phyloP scores from a whole-genome alignment of 805 yeast genomes.

The Candida cerambycidarum region DNA sequence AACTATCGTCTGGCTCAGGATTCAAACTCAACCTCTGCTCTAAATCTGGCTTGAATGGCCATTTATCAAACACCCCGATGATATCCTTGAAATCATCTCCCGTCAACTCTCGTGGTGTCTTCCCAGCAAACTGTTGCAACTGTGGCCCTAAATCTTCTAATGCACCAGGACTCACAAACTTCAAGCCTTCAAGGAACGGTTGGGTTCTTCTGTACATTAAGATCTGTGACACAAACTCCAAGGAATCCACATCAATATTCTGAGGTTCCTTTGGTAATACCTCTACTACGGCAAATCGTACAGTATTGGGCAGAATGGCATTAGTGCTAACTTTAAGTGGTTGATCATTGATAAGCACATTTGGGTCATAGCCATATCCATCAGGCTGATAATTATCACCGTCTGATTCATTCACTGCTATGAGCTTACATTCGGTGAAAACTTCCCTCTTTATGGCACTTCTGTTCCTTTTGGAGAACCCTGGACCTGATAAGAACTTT shows the following conservation, averaged over 20 bases:
- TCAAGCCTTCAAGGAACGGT: conserved; percentile 44
- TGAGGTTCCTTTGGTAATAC: conserved; percentile 42
- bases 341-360: conserved; percentile 34
- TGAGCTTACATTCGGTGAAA: conserved; percentile 55
- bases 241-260: conserved; percentile 45
- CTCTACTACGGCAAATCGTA: conserved; percentile 56
- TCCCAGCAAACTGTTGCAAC: conserved; percentile 35
- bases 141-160: conserved; percentile 44
- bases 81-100: conserved; percentile 55
- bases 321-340: conserved; percentile 31
- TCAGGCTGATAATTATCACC: conserved; percentile 21
- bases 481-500: conserved; percentile 57
- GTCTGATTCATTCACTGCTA: conserved; percentile 45
- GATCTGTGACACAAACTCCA: conserved; percentile 68
- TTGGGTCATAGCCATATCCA: conserved; percentile 38
- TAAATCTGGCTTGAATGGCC: conserved; percentile 82
- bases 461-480: conserved; percentile 54
- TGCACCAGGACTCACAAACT: conserved; percentile 81
- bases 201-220: conserved; percentile 46
- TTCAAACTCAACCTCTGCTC: conserved; percentile 19
- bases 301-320: conserved; percentile 28
- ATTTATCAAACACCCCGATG: conserved; percentile 52
- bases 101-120: conserved; percentile 48
- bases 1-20: conserved; percentile 10
- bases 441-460: conserved; percentile 65